A percentile compares a stretch with the other conserved stretches of the same genome.
phyloP scores from a whole-genome alignment of 305 asterid species.

The Fraxinus sp. region DNA sequence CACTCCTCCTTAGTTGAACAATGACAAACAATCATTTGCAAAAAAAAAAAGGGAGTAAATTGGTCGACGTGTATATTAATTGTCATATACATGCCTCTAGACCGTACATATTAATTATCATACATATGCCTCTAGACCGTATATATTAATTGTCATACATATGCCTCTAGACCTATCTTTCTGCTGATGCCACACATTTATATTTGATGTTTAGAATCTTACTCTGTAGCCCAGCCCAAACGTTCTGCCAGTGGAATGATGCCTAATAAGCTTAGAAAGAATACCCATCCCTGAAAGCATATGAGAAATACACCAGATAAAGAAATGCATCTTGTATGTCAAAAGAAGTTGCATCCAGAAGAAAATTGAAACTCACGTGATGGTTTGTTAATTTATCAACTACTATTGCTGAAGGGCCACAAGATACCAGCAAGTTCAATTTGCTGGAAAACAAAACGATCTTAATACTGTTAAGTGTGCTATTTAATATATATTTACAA shows the following conservation, averaged over 20 bases:
- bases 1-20: background rate
- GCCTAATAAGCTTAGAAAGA: constrained; percentile 65
- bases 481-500: constrained; percentile 30
- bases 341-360: background rate
- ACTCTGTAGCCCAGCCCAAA: constrained; percentile 88
- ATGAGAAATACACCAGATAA: constrained; percentile 12
- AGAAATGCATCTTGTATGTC: background rate
- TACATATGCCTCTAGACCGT: background rate
- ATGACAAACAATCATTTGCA: background rate
- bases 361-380: constrained; percentile 45
- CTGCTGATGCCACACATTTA: constrained; percentile 11
- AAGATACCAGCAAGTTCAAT: constrained; percentile 57
- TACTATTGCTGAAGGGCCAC: constrained; percentile 63
- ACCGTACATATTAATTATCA: background rate
- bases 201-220: constrained; percentile 34
- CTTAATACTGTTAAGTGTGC: constrained; percentile 40
- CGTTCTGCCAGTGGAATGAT: constrained; percentile 84
- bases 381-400: constrained; percentile 51
- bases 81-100: no score
- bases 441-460: constrained; percentile 60
- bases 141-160: background rate
- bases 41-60: background rate
- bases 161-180: background rate
- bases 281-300: constrained; percentile 68
- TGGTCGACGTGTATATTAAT: background rate